Conservation (phyloP, 2,329 filamentous ascomycete genomes). For the Ophiosphaerella narmari region DNA sequence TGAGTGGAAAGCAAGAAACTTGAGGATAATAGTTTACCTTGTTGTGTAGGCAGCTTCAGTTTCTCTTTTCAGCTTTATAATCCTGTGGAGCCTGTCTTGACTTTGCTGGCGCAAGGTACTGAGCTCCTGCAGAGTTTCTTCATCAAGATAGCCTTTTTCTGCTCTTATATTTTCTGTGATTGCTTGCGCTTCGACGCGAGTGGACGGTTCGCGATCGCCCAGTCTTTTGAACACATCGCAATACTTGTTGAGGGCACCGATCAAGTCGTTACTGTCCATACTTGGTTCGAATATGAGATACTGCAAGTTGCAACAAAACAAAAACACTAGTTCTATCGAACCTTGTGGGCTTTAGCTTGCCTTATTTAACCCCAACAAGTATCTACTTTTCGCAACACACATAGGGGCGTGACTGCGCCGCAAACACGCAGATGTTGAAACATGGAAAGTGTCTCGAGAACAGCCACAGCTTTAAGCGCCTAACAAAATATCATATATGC, state of each 20-base stretch:
- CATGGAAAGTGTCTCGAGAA: not conserved
- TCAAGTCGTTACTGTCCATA: not conserved
- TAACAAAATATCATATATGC: no score
- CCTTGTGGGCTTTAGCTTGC: no score
- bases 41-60: conserved; percentile 22
- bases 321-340: no score
- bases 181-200: conserved; percentile 13
- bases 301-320: no score
- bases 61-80: conserved; percentile 10
- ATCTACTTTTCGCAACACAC: not conserved
- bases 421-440: not conserved
- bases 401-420: not conserved
- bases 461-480: not conserved
- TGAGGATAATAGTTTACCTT: conserved; percentile 5
- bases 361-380: no score
- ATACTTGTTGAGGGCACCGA: not conserved
- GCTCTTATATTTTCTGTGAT: conserved; percentile 16
- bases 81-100: conserved; percentile 7
- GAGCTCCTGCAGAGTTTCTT: conserved; percentile 12
- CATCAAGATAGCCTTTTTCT: conserved; percentile 22
- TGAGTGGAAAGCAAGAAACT: not conserved
- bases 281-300: no score
- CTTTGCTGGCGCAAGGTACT: conserved; percentile 2
- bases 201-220: conserved; percentile 20
- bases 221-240: conserved; percentile 1